Evolutionary conservation across 305 asterid genomes (phyloP).

Genomic region (Caryopteris hybrid): DNA sequence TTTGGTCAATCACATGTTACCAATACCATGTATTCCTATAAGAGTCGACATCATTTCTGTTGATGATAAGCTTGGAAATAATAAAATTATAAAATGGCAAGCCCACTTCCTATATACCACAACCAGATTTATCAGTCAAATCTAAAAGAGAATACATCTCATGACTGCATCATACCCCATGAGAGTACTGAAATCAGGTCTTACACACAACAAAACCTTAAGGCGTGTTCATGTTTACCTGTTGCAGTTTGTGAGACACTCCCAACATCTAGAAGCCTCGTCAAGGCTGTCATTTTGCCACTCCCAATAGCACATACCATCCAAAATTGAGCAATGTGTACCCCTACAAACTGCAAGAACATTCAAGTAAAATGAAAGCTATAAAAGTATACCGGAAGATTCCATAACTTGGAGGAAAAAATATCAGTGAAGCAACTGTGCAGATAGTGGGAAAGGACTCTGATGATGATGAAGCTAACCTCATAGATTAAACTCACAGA

Average conservation of each 20-base stretch:
- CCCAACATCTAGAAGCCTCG: conserved; percentile 57
- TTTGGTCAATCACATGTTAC: conserved; percentile 6
- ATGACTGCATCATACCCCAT: neutral
- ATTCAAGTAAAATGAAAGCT: neutral
- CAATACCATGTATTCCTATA: neutral
- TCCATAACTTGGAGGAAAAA: too few species aligned
- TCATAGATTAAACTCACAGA: too few species aligned
- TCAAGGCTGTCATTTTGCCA: conserved; percentile 77
- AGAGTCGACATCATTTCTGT: neutral
- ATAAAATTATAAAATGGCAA: neutral
- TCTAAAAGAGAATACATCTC: neutral
- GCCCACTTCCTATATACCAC: neutral
- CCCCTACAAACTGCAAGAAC: conserved; percentile 27
- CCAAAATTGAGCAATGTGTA: conserved; percentile 28
- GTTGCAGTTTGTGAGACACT: conserved; percentile 40
- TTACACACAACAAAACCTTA: conserved; percentile 7
- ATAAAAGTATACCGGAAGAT: too few species aligned
- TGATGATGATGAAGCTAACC: too few species aligned
- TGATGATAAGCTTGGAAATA: neutral
- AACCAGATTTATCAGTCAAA: neutral
- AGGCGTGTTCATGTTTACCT: conserved; percentile 40
- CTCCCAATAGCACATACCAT: conserved; percentile 76
- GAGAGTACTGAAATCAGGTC: conserved; percentile 6
- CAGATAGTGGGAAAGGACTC: too few species aligned
- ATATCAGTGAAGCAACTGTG: too few species aligned